These are phyloP conservation scores for Aspergillus incahuasiensis DNA, from an alignment of 495 filamentous ascomycete genomes.

Conservation along the genomic window DNA sequence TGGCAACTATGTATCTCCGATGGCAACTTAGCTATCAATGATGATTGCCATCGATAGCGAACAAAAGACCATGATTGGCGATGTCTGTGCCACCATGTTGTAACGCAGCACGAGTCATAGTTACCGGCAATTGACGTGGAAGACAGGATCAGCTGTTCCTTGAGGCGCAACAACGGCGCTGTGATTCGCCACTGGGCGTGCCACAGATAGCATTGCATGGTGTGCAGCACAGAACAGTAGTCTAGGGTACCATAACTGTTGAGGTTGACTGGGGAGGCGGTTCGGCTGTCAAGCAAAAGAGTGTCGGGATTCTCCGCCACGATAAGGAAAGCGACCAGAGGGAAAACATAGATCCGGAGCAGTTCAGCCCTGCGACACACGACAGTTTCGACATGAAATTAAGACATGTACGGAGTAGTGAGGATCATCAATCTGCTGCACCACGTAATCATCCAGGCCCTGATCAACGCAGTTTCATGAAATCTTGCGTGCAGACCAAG, in stretches of 20 bases:
- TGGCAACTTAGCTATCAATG: background rate
- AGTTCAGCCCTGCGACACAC: background rate
- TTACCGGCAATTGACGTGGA: slow-evolving; percentile 1
- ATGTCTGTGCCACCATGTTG: background rate
- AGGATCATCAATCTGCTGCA: background rate
- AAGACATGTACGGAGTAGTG: background rate
- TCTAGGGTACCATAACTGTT: no score
- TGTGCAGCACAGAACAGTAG: no score
- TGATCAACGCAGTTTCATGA: background rate
- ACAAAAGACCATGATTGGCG: background rate
- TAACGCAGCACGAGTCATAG: background rate
- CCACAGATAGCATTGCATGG: background rate
- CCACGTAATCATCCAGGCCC: background rate
- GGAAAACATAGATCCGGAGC: background rate
- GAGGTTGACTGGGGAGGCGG: no score
- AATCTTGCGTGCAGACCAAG: background rate
- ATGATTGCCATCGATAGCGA: background rate
- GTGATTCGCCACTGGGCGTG: background rate
- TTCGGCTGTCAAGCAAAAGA: no score
- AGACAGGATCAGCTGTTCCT: background rate
- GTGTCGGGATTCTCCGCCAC: background rate
- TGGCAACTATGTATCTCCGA: background rate
- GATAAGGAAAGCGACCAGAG: background rate
- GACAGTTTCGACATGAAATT: background rate
- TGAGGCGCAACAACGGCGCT: background rate